Evolutionary conservation across 2,329 filamentous ascomycete genomes (phyloP), one percentile per base, ranked within the genome.

Genomic region (Gremmenia infestans): DNA sequence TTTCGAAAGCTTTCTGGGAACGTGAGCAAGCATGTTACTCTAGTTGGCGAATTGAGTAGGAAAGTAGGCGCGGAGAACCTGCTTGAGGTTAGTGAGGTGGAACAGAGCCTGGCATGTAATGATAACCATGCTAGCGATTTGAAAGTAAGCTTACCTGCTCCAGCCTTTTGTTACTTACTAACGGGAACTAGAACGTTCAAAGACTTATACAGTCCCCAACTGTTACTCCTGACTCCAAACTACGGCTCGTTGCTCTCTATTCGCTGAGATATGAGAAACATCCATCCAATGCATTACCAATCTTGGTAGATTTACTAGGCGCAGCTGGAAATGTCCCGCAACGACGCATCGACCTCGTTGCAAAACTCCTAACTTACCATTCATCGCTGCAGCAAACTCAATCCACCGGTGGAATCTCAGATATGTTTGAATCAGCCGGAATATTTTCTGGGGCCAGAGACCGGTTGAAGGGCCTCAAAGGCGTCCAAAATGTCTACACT

Each of bases 401-500:
- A 22, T 79, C 85, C n/a, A 82, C 83, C 2, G 83, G 87, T 9
- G 91, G 90, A 5, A 91, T 97, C 55, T 86, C 91, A 0, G 93
- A 97, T 63, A 83, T 97, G 6, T 97, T 99, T 66, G 92, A 97
- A 67, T 88, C 90, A 0, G 83, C 87, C 0, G 93, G 91, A 4
- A 93, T 99, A 61, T 96, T 99, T 72, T 89, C 90, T 0, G 89
- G 89, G 12, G 91, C 92, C 11, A 82, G 91, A 40, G 90, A 87
- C 67, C 85, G 92, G 5, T 91, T 99, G 72, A 96, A 96, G 68
- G 94, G 94, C 0, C 79, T 99, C 14, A 97, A 97, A 69, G 94
- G 94, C 1, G 94, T 99, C 1, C 95, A 99, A 71, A 99, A 99
- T 66, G 94, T 99, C 28, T 99, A 99, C 71, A 99, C 94, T 0